Evolutionary conservation across 179 eudicot species (phyloP).

Genomic region (Silene coronaria): DNA sequence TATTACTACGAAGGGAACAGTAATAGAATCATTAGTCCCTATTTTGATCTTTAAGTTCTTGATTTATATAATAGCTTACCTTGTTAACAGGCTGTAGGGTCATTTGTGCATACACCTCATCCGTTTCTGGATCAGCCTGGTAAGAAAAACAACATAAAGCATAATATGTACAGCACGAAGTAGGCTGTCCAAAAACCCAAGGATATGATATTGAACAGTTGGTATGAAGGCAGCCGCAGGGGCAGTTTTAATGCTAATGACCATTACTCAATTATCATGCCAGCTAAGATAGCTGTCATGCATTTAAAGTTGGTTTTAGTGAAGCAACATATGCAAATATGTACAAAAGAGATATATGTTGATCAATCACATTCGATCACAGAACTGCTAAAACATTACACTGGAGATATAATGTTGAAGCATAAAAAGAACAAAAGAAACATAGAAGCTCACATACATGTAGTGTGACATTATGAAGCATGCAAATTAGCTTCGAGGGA

Average conservation of each 20-base stretch:
- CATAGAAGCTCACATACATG: slow-evolving; percentile 55
- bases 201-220: background rate
- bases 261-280: no score
- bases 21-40: background rate
- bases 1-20: slow-evolving; percentile 7
- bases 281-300: no score
- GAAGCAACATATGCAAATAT: background rate
- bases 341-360: background rate
- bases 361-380: background rate
- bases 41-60: background rate
- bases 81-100: slow-evolving; percentile 94
- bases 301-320: background rate
- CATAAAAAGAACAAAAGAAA: background rate
- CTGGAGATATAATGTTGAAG: background rate
- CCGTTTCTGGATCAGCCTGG: slow-evolving; percentile 95
- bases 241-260: no score
- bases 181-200: background rate
- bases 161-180: background rate
- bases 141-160: slow-evolving; percentile 6
- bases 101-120: slow-evolving; percentile 99
- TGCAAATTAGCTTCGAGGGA: slow-evolving; percentile 85
- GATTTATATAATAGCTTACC: slow-evolving; percentile 32
- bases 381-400: background rate
- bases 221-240: no score
- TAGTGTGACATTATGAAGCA: slow-evolving; percentile 86